Conservation (phyloP, 1,284 basidiomycete genomes). For the Trichosporon inkin region DNA sequence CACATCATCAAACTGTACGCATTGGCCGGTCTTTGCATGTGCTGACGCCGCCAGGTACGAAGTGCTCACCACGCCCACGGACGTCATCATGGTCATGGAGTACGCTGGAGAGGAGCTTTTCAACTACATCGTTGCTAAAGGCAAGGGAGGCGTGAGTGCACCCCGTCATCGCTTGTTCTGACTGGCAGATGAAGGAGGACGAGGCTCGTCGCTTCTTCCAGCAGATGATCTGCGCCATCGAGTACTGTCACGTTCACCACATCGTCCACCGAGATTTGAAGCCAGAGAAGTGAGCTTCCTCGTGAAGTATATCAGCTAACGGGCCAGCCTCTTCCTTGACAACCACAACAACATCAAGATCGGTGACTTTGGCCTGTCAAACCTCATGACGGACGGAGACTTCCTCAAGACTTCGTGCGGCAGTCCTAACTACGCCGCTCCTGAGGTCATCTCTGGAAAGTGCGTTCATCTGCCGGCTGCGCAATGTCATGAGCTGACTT, state of each 20-base stretch:
- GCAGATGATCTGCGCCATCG: slow-evolving; percentile 91
- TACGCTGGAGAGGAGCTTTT: slow-evolving; percentile 89
- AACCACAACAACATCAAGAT: slow-evolving; percentile 70
- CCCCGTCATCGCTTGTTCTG: not conserved
- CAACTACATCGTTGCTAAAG: slow-evolving; percentile 88
- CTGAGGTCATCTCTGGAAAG: slow-evolving; percentile 88
- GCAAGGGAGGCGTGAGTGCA: slow-evolving; percentile 52
- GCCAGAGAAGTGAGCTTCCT: slow-evolving; percentile 68
- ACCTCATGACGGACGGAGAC: slow-evolving; percentile 90
- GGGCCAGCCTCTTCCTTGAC: slow-evolving; percentile 53
- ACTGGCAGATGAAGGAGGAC: slow-evolving; percentile 68
- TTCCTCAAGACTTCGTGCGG: slow-evolving; percentile 93
- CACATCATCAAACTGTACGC: slow-evolving; percentile 93
- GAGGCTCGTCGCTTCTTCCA: slow-evolving; percentile 89
- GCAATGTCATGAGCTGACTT: slow-evolving; percentile 1
- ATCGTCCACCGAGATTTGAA: slow-evolving; percentile 95
- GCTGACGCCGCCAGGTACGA: slow-evolving; percentile 65
- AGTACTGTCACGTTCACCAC: slow-evolving; percentile 88
- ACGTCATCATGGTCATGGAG: slow-evolving; percentile 95
- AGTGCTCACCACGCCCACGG: slow-evolving; percentile 84
- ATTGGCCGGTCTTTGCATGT: not conserved
- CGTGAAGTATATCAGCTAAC: not conserved
- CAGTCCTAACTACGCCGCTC: slow-evolving; percentile 92
- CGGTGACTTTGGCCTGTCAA: slow-evolving; percentile 89
- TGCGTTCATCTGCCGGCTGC: slow-evolving; percentile 35